phyloP scores from a whole-genome alignment of 2,329 filamentous ascomycete species.

The Alternaria longipes region DNA sequence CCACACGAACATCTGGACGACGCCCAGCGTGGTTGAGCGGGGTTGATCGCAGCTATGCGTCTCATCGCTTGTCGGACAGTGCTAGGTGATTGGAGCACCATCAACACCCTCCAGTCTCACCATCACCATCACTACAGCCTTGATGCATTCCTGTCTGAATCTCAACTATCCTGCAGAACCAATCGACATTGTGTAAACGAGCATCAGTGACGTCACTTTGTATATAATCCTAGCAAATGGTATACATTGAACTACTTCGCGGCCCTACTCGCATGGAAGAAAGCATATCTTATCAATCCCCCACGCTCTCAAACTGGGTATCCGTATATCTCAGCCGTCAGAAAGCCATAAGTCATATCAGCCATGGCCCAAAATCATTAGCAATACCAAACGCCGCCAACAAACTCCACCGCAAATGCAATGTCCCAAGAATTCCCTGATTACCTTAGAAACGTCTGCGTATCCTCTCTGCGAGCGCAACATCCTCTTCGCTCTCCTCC shows the following conservation, averaged over 20 bases:
- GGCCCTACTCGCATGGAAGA: conserved; percentile 9
- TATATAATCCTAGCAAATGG: conserved; percentile 6
- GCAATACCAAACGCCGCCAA: conserved; percentile 12
- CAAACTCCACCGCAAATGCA: conserved; percentile 19
- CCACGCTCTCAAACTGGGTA: conserved; percentile 32
- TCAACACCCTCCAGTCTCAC: conserved; percentile 13
- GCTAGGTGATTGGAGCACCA: conserved; percentile 21
- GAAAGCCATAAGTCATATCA: conserved; percentile 29
- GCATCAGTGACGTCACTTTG: conserved; percentile 11
- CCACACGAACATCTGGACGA: not conserved
- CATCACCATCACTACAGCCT: not conserved
- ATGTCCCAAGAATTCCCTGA: conserved; percentile 2
- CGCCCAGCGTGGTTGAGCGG: conserved; percentile 3
- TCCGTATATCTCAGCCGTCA: conserved; percentile 38
- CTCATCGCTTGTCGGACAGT: conserved; percentile 12
- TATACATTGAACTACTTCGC: conserved; percentile 9
- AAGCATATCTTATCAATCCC: conserved; percentile 5
- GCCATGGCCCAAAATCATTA: conserved; percentile 8
- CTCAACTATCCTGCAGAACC: not conserved
- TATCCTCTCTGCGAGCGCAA: conserved; percentile 39
- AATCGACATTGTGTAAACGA: not conserved
- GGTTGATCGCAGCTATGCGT: conserved; percentile 20
- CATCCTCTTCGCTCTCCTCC: conserved; percentile 56
- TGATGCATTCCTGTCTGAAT: not conserved
- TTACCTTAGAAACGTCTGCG: conserved; percentile 34